Percentiles rank a stretch among this genome's conserved stretches.
Conservation (phyloP, 2,329 filamentous ascomycete genomes). For the Apiospora phragmitis region DNA sequence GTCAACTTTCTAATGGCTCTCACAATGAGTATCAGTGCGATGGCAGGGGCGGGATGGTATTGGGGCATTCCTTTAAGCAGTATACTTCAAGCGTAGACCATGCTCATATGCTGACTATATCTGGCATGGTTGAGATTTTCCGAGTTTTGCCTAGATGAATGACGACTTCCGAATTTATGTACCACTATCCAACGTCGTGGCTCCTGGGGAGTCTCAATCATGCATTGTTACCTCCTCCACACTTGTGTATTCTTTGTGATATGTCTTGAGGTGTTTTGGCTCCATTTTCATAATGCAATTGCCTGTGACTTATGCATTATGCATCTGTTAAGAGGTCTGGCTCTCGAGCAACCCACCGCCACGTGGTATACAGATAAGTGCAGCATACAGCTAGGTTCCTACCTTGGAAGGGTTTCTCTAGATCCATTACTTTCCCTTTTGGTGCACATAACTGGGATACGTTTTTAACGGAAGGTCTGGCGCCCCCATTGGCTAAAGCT, state of each 20-base stretch:
- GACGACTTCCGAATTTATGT: background rate
- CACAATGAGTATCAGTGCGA: conserved; percentile 76
- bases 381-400: background rate
- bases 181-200: background rate
- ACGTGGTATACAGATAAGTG: background rate
- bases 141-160: background rate
- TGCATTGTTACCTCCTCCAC: too few species aligned
- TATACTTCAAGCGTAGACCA: conserved; percentile 30
- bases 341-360: background rate
- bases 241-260: background rate
- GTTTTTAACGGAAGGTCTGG: background rate
- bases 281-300: background rate
- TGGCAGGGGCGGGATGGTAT: conserved; percentile 63
- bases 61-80: conserved; percentile 56
- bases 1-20: conserved; percentile 93
- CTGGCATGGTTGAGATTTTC: background rate
- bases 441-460: background rate
- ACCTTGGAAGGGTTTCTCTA: background rate
- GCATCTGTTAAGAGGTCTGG: background rate
- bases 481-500: background rate
- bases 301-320: too few species aligned
- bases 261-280: background rate
- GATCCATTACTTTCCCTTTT: background rate
- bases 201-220: background rate
- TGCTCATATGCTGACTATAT: background rate